A percentile compares a stretch with the other conserved stretches of the same genome.
phyloP scores from a whole-genome alignment of 2,329 filamentous ascomycete species.

The Thielaviopsis euricoi region DNA sequence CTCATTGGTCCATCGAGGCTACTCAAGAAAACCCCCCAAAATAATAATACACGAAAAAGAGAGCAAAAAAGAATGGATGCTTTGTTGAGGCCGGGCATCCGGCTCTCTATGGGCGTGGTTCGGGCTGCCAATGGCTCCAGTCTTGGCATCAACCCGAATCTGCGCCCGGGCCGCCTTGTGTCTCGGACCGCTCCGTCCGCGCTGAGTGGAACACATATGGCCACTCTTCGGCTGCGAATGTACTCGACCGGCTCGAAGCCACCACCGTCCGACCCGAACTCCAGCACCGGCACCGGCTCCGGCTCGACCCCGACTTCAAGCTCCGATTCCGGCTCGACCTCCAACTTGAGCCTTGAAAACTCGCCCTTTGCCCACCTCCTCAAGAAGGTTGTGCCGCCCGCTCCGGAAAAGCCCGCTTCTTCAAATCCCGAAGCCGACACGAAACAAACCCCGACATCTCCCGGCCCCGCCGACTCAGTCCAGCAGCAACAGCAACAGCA shows the following conservation, averaged over 20 bases:
- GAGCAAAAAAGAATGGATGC: conserved; percentile 3
- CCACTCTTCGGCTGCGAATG: background rate
- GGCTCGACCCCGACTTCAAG: background rate
- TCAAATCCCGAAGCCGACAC: background rate
- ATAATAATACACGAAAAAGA: background rate
- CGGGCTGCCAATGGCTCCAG: conserved; percentile 6
- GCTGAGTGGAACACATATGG: background rate
- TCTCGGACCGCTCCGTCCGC: background rate
- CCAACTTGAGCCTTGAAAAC: conserved; percentile 5
- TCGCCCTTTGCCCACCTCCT: conserved; percentile 10
- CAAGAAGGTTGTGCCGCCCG: conserved; percentile 1
- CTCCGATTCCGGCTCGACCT: background rate
- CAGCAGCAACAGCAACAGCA: conserved; percentile 10
- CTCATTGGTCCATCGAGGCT: background rate
- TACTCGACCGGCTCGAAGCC: conserved; percentile 5
- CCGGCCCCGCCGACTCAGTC: background rate
- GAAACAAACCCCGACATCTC: background rate
- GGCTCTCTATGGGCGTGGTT: conserved; percentile 5
- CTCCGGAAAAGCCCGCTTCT: background rate
- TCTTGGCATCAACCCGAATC: background rate
- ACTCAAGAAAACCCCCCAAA: background rate
- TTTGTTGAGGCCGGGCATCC: conserved; percentile 7
- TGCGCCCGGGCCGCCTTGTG: background rate
- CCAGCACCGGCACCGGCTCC: background rate
- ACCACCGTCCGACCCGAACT: background rate